phyloP scores from a whole-genome alignment of 306 rosid species.

The Corylus americana region DNA sequence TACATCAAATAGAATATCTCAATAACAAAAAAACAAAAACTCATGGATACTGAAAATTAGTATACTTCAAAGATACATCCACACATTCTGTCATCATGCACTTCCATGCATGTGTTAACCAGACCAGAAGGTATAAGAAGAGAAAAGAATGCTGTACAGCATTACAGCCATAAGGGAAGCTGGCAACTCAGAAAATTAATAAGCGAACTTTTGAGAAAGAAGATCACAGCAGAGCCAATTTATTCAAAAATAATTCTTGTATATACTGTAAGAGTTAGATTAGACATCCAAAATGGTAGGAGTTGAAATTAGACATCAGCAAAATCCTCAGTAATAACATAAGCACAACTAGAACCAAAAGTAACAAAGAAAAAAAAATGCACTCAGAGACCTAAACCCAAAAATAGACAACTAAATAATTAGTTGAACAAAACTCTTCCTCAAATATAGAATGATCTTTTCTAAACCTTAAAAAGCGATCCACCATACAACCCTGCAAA shows the following conservation, averaged over 20 bases:
- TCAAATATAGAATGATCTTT: too few species aligned
- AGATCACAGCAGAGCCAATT: neutral
- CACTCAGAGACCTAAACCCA: too few species aligned
- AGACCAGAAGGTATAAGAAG: neutral
- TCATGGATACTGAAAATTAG: slow-evolving; percentile 9
- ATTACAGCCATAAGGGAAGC: neutral
- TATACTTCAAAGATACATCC: neutral
- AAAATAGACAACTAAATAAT: too few species aligned
- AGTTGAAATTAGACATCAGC: neutral
- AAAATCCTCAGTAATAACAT: too few species aligned
- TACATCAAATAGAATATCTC: slow-evolving; percentile 46
- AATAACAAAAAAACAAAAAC: slow-evolving; percentile 11
- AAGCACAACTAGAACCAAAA: too few species aligned
- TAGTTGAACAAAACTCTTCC: too few species aligned
- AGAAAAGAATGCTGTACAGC: neutral
- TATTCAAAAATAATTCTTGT: neutral
- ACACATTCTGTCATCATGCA: neutral
- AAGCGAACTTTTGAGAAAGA: neutral
- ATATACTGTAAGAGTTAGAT: neutral
- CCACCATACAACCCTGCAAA: neutral
- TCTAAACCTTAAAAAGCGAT: too few species aligned
- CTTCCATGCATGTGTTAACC: neutral
- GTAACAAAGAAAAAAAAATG: too few species aligned
- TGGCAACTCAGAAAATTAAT: neutral
- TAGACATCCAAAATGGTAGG: neutral